A percentile compares a stretch with the other conserved stretches of the same genome.
Evolutionary conservation across 495 filamentous ascomycete species (phyloP).

Genomic region (Hapsidospora chrysogenum): DNA sequence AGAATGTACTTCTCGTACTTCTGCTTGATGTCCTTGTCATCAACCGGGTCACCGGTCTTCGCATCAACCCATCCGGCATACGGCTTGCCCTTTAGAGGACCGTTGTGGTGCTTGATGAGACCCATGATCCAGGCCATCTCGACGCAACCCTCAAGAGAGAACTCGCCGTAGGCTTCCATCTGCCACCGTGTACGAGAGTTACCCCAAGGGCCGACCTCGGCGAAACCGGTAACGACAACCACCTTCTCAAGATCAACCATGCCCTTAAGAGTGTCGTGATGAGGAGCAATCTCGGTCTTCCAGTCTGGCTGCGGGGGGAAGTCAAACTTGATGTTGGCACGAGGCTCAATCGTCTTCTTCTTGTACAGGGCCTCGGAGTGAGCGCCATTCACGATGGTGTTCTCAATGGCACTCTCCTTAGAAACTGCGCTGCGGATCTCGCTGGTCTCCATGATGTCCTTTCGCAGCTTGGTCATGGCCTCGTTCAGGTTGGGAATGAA

Average conservation of each 20-base stretch:
- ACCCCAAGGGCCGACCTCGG: constrained; percentile 95
- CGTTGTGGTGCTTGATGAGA: constrained; percentile 95
- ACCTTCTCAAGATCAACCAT: constrained; percentile 99
- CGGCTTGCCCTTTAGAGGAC: constrained; percentile 89
- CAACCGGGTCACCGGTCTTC: constrained; percentile 86
- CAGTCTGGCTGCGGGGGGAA: constrained; percentile 85
- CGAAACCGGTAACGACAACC: constrained; percentile 91
- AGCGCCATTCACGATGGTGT: constrained; percentile 94
- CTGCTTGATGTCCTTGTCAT: constrained; percentile 91
- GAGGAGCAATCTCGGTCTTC: constrained; percentile 76
- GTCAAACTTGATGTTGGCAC: constrained; percentile 93
- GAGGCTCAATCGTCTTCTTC: constrained; percentile 79
- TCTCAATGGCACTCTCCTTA: constrained; percentile 90
- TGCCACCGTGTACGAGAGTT: constrained; percentile 97
- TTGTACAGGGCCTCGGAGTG: constrained; percentile 84
- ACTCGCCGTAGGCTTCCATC: constrained; percentile 94
- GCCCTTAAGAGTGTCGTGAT: constrained; percentile 74
- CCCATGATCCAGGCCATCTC: constrained; percentile 99
- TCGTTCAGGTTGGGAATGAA: constrained; percentile 96
- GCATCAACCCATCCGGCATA: constrained; percentile 96
- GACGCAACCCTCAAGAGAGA: constrained; percentile 93
- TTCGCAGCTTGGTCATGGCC: constrained; percentile 75
- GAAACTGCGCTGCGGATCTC: constrained; percentile 87
- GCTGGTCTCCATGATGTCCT: constrained; percentile 83
- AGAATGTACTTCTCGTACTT: constrained; percentile 96